Conservation (phyloP, 2,329 filamentous ascomycete species). For the Aspergillus sp. region DNA sequence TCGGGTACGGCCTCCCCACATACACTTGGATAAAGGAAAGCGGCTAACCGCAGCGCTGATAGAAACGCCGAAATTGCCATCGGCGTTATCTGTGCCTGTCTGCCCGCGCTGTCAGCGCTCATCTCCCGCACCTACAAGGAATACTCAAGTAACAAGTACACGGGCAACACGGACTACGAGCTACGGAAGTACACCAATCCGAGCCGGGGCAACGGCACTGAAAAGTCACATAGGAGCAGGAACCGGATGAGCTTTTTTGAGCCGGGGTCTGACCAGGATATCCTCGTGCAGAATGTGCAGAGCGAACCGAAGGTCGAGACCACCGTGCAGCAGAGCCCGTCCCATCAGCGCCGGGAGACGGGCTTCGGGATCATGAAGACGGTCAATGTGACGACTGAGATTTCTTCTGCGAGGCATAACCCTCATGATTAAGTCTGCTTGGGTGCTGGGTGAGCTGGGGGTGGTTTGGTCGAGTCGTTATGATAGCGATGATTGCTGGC, state of each 20-base stretch:
- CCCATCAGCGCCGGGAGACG: neutral
- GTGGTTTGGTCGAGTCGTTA: too few relatives aligned
- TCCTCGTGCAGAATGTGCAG: conserved; percentile 25
- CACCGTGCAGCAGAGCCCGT: conserved; percentile 18
- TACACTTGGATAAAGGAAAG: too few relatives aligned
- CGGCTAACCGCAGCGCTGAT: too few relatives aligned
- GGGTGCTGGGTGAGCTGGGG: too few relatives aligned
- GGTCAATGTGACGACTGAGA: conserved; percentile 24
- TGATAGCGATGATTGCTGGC: too few relatives aligned
- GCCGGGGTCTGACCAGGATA: conserved; percentile 23
- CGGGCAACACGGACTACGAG: conserved; percentile 16
- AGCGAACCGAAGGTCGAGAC: conserved; percentile 27
- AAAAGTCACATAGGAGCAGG: conserved; percentile 1
- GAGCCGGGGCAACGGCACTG: conserved; percentile 12
- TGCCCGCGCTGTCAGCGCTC: conserved; percentile 37
- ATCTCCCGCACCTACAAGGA: conserved; percentile 31
- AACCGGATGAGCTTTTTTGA: conserved; percentile 16
- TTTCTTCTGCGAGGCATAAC: neutral
- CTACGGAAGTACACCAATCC: conserved; percentile 18
- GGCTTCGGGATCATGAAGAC: conserved; percentile 23
- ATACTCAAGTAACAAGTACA: conserved; percentile 22
- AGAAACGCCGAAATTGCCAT: conserved; percentile 41
- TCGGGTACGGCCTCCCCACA: conserved; percentile 27
- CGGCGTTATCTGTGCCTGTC: conserved; percentile 41
- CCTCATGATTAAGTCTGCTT: too few relatives aligned